A percentile compares a stretch with the other conserved stretches of the same genome.
These are phyloP conservation scores for Westerdykella aurantiaca DNA, from an alignment of 2,329 filamentous ascomycete genomes.

Conservation along the genomic window DNA sequence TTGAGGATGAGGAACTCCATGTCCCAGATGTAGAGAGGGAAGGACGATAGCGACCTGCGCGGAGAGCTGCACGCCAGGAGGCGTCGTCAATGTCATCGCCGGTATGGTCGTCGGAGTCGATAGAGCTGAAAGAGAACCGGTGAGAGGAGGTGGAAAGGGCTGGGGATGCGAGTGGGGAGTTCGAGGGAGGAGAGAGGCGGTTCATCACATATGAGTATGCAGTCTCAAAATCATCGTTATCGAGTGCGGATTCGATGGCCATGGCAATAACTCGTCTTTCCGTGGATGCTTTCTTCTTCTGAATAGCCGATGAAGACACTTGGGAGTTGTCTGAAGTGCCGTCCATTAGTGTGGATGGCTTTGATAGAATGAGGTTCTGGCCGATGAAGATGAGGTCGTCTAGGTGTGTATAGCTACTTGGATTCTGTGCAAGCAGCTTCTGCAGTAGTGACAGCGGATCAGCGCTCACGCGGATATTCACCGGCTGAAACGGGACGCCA, in stretches of 20 bases:
- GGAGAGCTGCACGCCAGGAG: conserved; percentile 72
- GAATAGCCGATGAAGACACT: conserved; percentile 16
- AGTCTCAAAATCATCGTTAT: conserved; percentile 77
- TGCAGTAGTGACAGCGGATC: conserved; percentile 69
- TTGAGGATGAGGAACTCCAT: conserved; percentile 19
- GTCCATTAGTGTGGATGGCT: conserved; percentile 30
- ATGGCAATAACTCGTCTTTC: conserved; percentile 69
- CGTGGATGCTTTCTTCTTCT: conserved; percentile 39
- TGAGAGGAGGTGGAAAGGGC: conserved; percentile 19
- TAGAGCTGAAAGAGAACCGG: conserved; percentile 22
- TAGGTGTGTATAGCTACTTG: conserved; percentile 65
- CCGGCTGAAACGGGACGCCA: conserved; percentile 72
- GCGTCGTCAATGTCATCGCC: conserved; percentile 52
- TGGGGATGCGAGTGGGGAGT: conserved; percentile 23
- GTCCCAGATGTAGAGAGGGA: conserved; percentile 36
- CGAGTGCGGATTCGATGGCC: conserved; percentile 71
- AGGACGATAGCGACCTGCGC: conserved; percentile 66
- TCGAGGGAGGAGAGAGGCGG: conserved; percentile 48
- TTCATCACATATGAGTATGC: conserved; percentile 79
- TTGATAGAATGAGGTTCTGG: conserved; percentile 53
- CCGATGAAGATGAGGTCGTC: conserved; percentile 68
- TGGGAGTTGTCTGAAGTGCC: conserved; percentile 47
- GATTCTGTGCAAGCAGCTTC: conserved; percentile 71
- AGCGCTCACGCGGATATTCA: conserved; percentile 67
- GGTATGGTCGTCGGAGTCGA: conserved; percentile 11